Base-by-base conservation (phyloP, 441 rosid genomes). In the Adansonia madagascariensis region DNA sequence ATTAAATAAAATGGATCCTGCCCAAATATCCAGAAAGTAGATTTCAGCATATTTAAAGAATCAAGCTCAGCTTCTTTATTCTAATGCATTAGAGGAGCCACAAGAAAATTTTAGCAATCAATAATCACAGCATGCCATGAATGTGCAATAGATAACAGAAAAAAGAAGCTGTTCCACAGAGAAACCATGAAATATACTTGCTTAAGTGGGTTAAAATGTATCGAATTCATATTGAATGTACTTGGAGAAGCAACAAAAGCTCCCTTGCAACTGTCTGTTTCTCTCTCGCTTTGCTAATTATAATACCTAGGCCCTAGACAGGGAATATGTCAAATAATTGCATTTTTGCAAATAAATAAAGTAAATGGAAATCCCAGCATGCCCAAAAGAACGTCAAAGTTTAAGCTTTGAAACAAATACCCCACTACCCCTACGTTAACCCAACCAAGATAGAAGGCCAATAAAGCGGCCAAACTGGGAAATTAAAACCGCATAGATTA, bases 301-400 rank as follows among this genome's bases (percentile, higher is more conserved):
- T 12, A 47, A 8, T 24, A 69, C 41, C 57, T 49, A 69, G 3
- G 39, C 31, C 52, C 52, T 17, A 18, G 71, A 18, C 20, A 46
- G 55, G 39, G 44, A 20, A 67, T 20, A 11, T 67, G 8, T 46
- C 6, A 24, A 70, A 49, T 27, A 70, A 8, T 47, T 46, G 22
- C 63, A 59, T 24, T 43, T 74, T 46, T 46, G 41, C 69, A 61
- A 12, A 35, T 18, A 74, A 74, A 15, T 53, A 71, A 71, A 67
- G 39, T 15, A 71, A 74, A 64, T 41, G 18, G 49, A 69, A 76
- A 78, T 78, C 74, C 68, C 69, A 62, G 4, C 61, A 35, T 52
- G 22, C 35, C 71, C 46, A 69, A 5, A 22, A 35, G 53, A 69
- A n/a, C 15, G 53, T 50, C 49, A 44, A 77, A 68, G 22, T 47